phyloP scores from a whole-genome alignment of 169 alveolate genomes.

The Eimeria acervulina region DNA sequence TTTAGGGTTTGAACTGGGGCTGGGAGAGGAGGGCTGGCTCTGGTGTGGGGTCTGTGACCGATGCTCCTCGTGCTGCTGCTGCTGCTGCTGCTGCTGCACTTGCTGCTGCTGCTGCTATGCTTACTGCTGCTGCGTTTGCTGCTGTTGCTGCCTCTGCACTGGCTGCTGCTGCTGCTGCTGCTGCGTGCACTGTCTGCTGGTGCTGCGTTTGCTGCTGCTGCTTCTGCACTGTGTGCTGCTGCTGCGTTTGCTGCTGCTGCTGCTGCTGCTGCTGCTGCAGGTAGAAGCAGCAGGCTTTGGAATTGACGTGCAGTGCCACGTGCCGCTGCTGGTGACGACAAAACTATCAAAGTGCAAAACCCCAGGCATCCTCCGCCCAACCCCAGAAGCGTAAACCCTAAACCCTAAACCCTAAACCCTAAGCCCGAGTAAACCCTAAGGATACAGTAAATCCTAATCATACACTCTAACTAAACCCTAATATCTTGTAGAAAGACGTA shows the following conservation, averaged over 20 bases:
- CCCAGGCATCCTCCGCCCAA: conserved; percentile 79
- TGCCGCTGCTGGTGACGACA: conserved; percentile 86
- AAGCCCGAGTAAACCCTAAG: conserved; percentile 1
- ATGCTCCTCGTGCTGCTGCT: not conserved
- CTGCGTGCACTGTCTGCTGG: not conserved
- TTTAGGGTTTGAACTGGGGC: conserved; percentile 19
- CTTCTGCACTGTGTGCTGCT: not conserved
- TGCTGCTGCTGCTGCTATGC: not conserved
- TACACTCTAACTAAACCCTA: not conserved
- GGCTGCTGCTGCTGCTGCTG: no score
- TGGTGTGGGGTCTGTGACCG: not conserved
- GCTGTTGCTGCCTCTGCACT: no score
- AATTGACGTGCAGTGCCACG: conserved; percentile 85
- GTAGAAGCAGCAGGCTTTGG: conserved; percentile 4
- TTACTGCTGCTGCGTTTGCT: no score
- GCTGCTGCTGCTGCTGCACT: no score
- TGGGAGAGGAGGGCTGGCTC: no score
- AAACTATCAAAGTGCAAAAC: conserved; percentile 84
- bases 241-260: conserved; percentile 7
- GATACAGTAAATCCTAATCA: not conserved
- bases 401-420: conserved; percentile 33
- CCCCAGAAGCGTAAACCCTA: conserved; percentile 79
- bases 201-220: not conserved
- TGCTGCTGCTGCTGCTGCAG: conserved; percentile 47
- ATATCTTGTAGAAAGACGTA: no score